These are phyloP conservation scores for Phytophthora niederhauseri DNA, from an alignment of 352 stramenopile genomes.

Conservation along the genomic window DNA sequence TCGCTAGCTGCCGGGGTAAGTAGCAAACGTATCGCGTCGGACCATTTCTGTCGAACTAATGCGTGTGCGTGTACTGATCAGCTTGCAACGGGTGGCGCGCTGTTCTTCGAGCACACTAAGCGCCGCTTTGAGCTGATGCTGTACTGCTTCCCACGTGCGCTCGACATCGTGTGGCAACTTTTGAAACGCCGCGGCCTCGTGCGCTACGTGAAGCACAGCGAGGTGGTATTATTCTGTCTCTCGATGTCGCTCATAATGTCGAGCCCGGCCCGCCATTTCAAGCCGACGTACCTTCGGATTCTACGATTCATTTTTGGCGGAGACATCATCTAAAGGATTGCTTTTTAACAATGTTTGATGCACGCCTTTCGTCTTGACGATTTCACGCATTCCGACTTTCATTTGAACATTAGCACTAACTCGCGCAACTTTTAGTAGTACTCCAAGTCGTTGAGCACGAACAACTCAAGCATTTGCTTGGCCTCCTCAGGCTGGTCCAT, in stretches of 20 bases:
- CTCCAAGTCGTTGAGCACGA: constrained; percentile 56
- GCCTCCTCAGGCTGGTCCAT: constrained; percentile 75
- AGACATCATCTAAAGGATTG: constrained; percentile 57
- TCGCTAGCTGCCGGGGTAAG: constrained; percentile 63
- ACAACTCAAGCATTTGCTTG: constrained; percentile 76
- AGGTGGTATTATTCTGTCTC: constrained; percentile 84
- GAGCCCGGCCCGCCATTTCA: constrained; percentile 79
- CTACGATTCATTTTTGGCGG: constrained; percentile 85
- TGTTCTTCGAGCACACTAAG: constrained; percentile 86
- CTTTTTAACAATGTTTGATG: background rate
- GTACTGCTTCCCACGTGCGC: constrained; percentile 74
- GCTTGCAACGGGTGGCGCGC: constrained; percentile 57
- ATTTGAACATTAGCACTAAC: constrained; percentile 23
- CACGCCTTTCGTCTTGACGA: background rate
- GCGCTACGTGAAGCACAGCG: constrained; percentile 76
- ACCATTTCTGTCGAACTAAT: background rate
- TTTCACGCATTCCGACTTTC: background rate
- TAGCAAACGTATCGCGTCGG: background rate
- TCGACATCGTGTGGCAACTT: constrained; percentile 85
- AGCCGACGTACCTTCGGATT: constrained; percentile 84
- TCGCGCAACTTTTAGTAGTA: constrained; percentile 11
- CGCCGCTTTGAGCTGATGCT: constrained; percentile 87
- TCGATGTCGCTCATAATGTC: constrained; percentile 89
- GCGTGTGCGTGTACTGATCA: constrained; percentile 19
- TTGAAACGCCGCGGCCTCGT: constrained; percentile 70